Base-by-base conservation (phyloP, 1,139 yeast species). In the Starmera stellimalicola region DNA sequence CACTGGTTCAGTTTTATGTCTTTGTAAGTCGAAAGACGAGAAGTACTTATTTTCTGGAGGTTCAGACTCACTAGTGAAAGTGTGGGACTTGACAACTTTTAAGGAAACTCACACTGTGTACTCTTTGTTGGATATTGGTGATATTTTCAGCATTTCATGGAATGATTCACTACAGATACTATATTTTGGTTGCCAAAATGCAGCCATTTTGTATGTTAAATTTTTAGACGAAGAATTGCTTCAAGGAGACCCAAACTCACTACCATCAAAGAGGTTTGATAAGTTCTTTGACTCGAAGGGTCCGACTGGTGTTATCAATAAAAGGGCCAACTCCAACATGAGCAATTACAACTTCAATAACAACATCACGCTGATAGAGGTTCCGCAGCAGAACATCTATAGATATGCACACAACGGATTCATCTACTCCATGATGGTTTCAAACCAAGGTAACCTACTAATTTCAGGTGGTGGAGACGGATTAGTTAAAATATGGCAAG, bases 401-500 rank as follows among this genome's bases (percentile, higher is more conserved):
- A 64, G 77, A 10, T 91, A 84, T 57, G 96, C 98, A 2, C 98
- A 91, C 53, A 76, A 82, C 51, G 95, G 97, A 7, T 88, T 83
- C 48, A 77, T 91, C 12, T 85, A 87, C 54, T 71, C 88, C 26
- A 70, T 87, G 72, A 35, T 33, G 29, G 57, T 48, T 39, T 51
- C 50, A n/a, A 49, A 57, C 4, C n/a, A n/a, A n/a, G n/a, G n/a
- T n/a, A 70, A 68, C 29, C 52, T 60, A 8, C 51, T 79, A 6
- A 58, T 77, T 4, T 66, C 80, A 4, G 93, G 94, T 22, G 95
- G 95, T 33, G 97, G 97, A 32, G 97, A 91, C 57, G 97, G 97
- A 0, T 50, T 71, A 3, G 72, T 82, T 17, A 83, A 82, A 45
- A 56, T 87, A 11, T 91, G 98, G 98, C 60, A 62, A 2, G 45